A percentile compares a stretch with the other conserved stretches of the same genome.
phyloP scores from a whole-genome alignment of 176 grass and related monocot genomes.

The Zizania latifolia region DNA sequence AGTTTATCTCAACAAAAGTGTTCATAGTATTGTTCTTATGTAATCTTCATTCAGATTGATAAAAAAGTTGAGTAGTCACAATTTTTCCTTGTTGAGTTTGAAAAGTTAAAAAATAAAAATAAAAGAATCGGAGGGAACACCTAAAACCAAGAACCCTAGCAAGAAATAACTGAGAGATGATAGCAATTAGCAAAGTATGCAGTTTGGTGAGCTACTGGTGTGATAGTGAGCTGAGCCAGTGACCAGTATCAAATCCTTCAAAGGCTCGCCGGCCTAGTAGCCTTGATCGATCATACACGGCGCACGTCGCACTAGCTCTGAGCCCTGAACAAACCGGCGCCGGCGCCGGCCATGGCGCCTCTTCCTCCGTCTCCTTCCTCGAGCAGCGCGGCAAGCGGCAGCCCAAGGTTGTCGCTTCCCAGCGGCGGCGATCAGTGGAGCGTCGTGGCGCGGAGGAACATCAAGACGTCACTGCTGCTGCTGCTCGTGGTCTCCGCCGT shows the following conservation, averaged over 20 bases:
- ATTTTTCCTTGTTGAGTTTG: too few relatives aligned
- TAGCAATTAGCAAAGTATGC: background rate
- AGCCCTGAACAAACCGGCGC: background rate
- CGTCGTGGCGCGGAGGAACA: conserved; percentile 35
- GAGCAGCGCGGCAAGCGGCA: background rate
- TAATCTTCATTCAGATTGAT: too few relatives aligned
- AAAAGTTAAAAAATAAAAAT: too few relatives aligned
- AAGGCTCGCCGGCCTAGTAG: background rate
- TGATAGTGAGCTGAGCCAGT: too few relatives aligned
- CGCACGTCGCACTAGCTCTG: background rate
- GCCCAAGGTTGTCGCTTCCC: conserved; percentile 17
- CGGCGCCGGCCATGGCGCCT: conserved; percentile 10
- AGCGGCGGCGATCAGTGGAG: conserved; percentile 39
- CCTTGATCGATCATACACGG: background rate
- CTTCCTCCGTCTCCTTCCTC: conserved; percentile 20
- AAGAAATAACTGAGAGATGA: background rate
- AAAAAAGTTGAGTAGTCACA: too few relatives aligned
- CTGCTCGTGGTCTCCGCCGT: conserved; percentile 44
- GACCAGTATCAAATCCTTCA: conserved; percentile 25
- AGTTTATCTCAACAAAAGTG: too few relatives aligned
- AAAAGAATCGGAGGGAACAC: too few relatives aligned
- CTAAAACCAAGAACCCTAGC: background rate
- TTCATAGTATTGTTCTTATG: too few relatives aligned
- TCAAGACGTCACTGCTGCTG: conserved; percentile 38
- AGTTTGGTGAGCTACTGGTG: conserved; percentile 35